A percentile compares a stretch with the other conserved stretches of the same genome.
Conservation (phyloP, 805 yeast species). For the Ogataea wickerhamii region DNA sequence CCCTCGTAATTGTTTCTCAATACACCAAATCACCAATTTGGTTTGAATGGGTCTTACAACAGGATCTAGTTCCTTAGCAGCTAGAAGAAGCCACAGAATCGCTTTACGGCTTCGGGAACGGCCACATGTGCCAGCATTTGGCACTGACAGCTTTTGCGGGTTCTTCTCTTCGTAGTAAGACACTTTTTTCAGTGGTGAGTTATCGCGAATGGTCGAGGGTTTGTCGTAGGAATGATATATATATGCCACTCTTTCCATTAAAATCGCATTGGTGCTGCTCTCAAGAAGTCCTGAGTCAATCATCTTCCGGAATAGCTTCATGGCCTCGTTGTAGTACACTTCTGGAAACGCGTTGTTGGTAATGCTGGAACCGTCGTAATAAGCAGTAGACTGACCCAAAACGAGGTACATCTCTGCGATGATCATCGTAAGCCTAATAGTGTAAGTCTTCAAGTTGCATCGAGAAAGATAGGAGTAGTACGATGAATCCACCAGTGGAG, state of each 20-base stretch:
- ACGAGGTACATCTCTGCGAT: conserved; percentile 64
- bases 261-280: conserved; percentile 38
- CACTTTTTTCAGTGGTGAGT: conserved; percentile 8
- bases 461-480: conserved; percentile 73
- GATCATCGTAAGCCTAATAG: conserved; percentile 62
- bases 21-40: conserved; percentile 20
- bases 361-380: background rate
- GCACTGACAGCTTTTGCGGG: conserved; percentile 28
- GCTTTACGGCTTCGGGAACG: conserved; percentile 67
- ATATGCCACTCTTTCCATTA: conserved; percentile 38
- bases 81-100: conserved; percentile 69
- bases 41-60: conserved; percentile 25
- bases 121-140: conserved; percentile 45
- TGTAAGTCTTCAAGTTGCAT: conserved; percentile 63
- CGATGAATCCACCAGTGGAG: conserved; percentile 65
- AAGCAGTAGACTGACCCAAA: conserved; percentile 34
- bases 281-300: conserved; percentile 44
- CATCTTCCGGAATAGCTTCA: conserved; percentile 41
- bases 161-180: conserved; percentile 36
- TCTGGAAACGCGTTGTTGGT: conserved; percentile 20
- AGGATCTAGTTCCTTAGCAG: conserved; percentile 68
- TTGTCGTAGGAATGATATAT: conserved; percentile 28
- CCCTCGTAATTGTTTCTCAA: conserved; percentile 17
- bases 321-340: conserved; percentile 44
- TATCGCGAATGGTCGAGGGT: conserved; percentile 3